Evolutionary conservation across 78 protist species (phyloP).

Genomic region (Dictyostelium brefeldianum): DNA sequence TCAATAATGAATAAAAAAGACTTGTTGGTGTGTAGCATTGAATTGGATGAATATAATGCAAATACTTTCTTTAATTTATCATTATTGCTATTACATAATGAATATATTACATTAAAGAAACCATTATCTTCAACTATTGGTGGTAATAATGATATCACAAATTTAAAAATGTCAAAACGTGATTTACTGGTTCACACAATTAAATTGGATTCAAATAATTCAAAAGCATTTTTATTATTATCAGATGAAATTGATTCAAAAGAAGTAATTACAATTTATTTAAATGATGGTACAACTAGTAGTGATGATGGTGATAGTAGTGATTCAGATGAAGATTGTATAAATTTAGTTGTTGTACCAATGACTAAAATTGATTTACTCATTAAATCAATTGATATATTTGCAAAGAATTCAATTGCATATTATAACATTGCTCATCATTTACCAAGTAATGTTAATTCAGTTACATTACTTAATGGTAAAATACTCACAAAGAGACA

Average conservation of each 20-base stretch:
- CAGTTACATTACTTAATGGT: background rate
- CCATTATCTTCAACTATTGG: background rate
- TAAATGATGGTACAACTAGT: background rate
- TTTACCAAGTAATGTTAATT: background rate
- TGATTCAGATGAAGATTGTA: background rate
- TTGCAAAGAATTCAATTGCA: slow-evolving; percentile 1
- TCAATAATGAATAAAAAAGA: background rate
- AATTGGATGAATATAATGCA: background rate
- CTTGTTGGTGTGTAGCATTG: background rate
- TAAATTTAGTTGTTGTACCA: background rate
- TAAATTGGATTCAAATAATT: background rate
- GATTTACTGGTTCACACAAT: background rate
- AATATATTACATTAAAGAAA: background rate
- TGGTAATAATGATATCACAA: background rate
- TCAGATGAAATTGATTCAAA: slow-evolving; percentile 20
- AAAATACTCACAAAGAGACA: background rate
- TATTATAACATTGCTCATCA: background rate
- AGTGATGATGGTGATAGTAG: background rate
- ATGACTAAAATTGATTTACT: slow-evolving; percentile 1
- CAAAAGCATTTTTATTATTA: background rate
- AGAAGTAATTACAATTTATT: background rate
- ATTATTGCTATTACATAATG: background rate
- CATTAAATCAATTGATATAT: background rate
- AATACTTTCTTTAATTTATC: background rate
- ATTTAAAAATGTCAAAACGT: background rate